Evolutionary conservation across 1,284 basidiomycete genomes (phyloP).

Genomic region (Ganoderma sinense): DNA sequence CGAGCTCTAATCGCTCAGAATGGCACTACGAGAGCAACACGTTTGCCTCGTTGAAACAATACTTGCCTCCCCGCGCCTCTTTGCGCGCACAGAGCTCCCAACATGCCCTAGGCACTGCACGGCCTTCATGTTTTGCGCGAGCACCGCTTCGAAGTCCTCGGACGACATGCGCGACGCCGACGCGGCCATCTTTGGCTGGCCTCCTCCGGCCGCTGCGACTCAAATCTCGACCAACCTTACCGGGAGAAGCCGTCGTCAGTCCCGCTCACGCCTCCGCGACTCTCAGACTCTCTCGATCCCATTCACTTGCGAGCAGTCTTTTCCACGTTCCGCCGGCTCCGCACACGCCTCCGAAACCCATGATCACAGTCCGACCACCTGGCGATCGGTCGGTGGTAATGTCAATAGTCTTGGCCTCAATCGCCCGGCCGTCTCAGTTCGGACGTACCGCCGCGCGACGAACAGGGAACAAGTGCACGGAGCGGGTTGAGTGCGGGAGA

Average conservation of each 20-base stretch:
- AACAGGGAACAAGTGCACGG: neutral
- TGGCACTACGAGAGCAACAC: neutral
- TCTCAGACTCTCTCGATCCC: neutral
- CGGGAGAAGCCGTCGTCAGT: neutral
- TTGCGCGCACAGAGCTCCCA: neutral
- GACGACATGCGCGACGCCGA: neutral
- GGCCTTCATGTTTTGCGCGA: neutral
- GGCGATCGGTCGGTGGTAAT: neutral
- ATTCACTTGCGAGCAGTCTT: neutral
- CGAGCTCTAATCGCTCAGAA: constrained; percentile 4
- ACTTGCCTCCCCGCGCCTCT: neutral
- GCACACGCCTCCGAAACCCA: neutral
- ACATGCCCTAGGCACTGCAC: neutral
- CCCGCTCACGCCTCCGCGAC: neutral
- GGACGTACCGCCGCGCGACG: neutral
- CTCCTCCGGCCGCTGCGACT: neutral
- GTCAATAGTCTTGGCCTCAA: neutral
- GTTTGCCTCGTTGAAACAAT: neutral
- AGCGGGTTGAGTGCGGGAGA: neutral
- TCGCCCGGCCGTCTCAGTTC: neutral
- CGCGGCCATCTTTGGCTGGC: neutral
- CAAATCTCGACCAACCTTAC: constrained; percentile 3
- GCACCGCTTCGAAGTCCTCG: neutral
- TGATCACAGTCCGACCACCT: neutral
- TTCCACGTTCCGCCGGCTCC: neutral